Percentiles rank a stretch among this genome's conserved stretches.
phyloP scores from a whole-genome alignment of 1,284 basidiomycete genomes.

The Apiotrichum akiyoshidainum region DNA sequence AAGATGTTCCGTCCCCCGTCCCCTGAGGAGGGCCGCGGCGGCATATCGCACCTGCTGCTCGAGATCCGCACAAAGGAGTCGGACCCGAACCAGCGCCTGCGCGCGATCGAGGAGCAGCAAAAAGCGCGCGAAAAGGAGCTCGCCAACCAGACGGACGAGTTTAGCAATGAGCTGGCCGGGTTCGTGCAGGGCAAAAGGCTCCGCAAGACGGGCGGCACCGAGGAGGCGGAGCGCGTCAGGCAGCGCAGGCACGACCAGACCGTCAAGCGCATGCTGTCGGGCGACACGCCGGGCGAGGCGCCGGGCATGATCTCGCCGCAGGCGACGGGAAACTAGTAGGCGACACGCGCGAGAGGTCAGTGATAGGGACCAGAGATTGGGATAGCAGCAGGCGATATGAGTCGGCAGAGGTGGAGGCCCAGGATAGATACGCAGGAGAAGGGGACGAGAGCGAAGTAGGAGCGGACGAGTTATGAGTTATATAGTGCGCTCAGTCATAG shows the following conservation, averaged over 20 bases:
- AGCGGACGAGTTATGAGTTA: no score
- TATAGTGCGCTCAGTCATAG: no score
- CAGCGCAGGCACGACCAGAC: conserved; percentile 77
- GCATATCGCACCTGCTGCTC: conserved; percentile 64
- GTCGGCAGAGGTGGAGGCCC: no score
- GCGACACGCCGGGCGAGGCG: conserved; percentile 18
- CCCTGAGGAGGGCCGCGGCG: conserved; percentile 49
- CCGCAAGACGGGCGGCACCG: conserved; percentile 89
- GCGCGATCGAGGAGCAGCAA: conserved; percentile 85
- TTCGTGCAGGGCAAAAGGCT: conserved; percentile 81
- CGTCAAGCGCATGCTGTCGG: conserved; percentile 76
- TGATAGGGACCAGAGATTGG: no score
- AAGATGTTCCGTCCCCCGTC: conserved; percentile 21
- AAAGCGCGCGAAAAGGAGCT: conserved; percentile 71
- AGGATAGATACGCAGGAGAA: no score
- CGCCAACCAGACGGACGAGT: conserved; percentile 60
- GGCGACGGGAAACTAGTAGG: not conserved
- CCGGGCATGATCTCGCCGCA: conserved; percentile 6
- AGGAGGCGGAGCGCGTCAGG: conserved; percentile 80
- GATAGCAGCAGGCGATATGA: no score
- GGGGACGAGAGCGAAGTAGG: no score
- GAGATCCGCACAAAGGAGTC: conserved; percentile 79
- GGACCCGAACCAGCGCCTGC: conserved; percentile 73
- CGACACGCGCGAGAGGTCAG: no score
- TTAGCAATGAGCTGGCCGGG: conserved; percentile 72